Evolutionary conservation across 2,329 filamentous ascomycete species (phyloP).

Genomic region (Annulohypoxylon truncatum): DNA sequence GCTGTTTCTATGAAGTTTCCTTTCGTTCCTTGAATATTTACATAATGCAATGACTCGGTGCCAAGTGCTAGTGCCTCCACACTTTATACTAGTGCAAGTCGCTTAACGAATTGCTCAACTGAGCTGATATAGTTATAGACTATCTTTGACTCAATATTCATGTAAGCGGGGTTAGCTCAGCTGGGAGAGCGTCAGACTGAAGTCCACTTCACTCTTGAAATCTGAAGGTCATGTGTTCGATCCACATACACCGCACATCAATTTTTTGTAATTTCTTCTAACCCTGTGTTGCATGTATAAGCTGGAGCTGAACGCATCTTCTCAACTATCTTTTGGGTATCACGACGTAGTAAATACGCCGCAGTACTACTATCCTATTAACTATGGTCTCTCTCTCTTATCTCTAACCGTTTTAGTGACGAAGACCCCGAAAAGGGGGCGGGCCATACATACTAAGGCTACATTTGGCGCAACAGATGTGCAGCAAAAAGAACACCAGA

Average conservation of each 20-base stretch:
- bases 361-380: no score
- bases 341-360: no score
- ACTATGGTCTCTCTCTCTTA: no score
- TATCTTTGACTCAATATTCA: neutral
- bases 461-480: no score
- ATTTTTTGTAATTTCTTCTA: neutral
- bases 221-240: constrained; percentile 24
- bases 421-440: no score
- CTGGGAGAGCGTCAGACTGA: constrained; percentile 25
- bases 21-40: neutral
- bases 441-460: no score
- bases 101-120: neutral
- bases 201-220: constrained; percentile 8
- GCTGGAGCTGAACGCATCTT: no score
- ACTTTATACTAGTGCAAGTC: neutral
- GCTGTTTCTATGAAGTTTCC: constrained; percentile 7
- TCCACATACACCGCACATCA: constrained; percentile 12
- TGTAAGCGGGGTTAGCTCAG: constrained; percentile 17
- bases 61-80: neutral
- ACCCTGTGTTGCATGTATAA: no score
- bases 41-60: neutral
- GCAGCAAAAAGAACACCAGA: no score
- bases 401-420: no score
- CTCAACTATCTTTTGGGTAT: no score
- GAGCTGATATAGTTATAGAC: neutral